Evolutionary conservation across 2,329 filamentous ascomycete genomes (phyloP).

Genomic region (Penicillium sp.): DNA sequence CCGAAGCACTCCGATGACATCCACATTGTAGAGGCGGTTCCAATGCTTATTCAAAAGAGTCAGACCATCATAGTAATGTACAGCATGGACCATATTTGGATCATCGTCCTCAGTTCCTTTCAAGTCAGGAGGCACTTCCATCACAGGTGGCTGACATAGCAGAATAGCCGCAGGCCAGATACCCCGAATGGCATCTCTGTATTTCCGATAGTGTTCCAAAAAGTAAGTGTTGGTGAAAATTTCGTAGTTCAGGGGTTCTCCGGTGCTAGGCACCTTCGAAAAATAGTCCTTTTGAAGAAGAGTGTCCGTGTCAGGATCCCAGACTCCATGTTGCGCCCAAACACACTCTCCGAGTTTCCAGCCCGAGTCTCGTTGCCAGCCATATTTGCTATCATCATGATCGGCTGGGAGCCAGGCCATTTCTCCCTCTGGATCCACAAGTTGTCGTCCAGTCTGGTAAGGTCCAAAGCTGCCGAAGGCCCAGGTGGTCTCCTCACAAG

Average conservation of each 20-base stretch:
- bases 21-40: conserved; percentile 95
- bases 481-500: conserved; percentile 89
- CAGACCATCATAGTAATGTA: conserved; percentile 96
- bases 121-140: conserved; percentile 87
- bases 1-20: conserved; percentile 88
- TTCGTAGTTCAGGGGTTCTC: conserved; percentile 76
- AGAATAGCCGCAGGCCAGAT: conserved; percentile 83
- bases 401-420: conserved; percentile 81
- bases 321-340: conserved; percentile 96
- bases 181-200: conserved; percentile 73
- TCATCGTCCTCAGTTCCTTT: conserved; percentile 91
- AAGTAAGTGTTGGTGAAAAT: conserved; percentile 92
- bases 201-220: conserved; percentile 81
- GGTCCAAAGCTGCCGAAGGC: conserved; percentile 93
- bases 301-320: conserved; percentile 80
- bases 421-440: conserved; percentile 88
- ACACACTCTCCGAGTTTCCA: conserved; percentile 96
- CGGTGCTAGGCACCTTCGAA: conserved; percentile 74
- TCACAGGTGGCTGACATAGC: conserved; percentile 87
- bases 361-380: conserved; percentile 82
- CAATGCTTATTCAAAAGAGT: conserved; percentile 98
- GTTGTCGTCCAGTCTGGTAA: conserved; percentile 80
- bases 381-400: conserved; percentile 86
- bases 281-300: conserved; percentile 89
- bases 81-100: conserved; percentile 85